Conservation (phyloP, 306 rosid species). For the Aeschynomene evenia region DNA sequence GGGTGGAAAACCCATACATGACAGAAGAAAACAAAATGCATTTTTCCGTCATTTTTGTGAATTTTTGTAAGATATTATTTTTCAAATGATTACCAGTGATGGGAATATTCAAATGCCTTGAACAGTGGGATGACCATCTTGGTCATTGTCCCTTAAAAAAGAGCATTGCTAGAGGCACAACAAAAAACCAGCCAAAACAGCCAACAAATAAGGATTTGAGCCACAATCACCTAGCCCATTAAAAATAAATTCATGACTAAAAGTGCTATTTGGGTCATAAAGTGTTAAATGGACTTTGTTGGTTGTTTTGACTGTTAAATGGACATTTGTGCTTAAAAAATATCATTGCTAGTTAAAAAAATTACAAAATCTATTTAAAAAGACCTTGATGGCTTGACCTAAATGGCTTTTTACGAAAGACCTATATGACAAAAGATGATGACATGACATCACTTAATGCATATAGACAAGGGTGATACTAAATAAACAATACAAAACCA, state of each 20-base stretch:
- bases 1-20: no score
- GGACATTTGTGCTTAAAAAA: no score
- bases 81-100: background rate
- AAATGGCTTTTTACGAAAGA: background rate
- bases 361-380: background rate
- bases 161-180: no score
- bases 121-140: background rate
- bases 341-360: background rate
- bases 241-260: no score
- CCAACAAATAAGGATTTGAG: no score
- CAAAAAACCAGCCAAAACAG: no score
- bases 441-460: background rate
- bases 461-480: no score
- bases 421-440: background rate
- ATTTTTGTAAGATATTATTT: background rate
- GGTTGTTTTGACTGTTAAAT: no score
- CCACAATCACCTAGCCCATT: no score
- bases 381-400: background rate
- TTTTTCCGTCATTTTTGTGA: background rate
- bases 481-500: no score
- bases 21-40: background rate
- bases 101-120: background rate
- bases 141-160: background rate
- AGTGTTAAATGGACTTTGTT: no score
- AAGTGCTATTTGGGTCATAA: no score